phyloP scores from a whole-genome alignment of 1,284 basidiomycete species.

The Porogramme epimiltina region DNA sequence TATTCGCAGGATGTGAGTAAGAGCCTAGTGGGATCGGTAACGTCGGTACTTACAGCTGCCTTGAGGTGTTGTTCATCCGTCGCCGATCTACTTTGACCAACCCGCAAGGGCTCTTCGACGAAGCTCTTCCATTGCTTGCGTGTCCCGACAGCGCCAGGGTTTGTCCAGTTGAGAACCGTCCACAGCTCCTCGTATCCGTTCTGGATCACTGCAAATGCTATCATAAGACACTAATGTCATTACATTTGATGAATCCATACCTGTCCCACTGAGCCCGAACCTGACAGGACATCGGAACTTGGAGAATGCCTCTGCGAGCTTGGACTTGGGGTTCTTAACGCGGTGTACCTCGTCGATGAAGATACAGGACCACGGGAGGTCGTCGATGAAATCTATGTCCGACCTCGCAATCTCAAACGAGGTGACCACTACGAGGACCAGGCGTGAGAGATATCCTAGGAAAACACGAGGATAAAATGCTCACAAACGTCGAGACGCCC shows the following conservation, averaged over 20 bases:
- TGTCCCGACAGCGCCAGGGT: slow-evolving; percentile 68
- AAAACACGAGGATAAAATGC: slow-evolving; percentile 26
- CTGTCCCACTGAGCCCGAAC: slow-evolving; percentile 75
- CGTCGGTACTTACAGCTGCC: slow-evolving; percentile 53
- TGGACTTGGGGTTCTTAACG: slow-evolving; percentile 71
- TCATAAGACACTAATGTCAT: not conserved
- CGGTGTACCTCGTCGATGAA: slow-evolving; percentile 86
- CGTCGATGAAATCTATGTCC: slow-evolving; percentile 66
- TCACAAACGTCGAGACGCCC: slow-evolving; percentile 75
- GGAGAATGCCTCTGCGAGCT: slow-evolving; percentile 65
- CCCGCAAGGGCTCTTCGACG: slow-evolving; percentile 65
- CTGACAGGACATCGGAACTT: slow-evolving; percentile 62
- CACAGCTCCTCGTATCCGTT: slow-evolving; percentile 85
- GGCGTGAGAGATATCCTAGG: too few species aligned
- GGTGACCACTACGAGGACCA: slow-evolving; percentile 59
- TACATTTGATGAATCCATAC: slow-evolving; percentile 9
- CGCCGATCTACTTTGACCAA: slow-evolving; percentile 68
- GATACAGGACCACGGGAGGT: slow-evolving; percentile 67
- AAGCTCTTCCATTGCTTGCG: slow-evolving; percentile 69
- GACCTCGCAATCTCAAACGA: slow-evolving; percentile 70
- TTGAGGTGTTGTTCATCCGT: slow-evolving; percentile 62
- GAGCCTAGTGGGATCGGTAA: not conserved
- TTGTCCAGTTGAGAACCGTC: slow-evolving; percentile 83
- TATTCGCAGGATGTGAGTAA: not conserved
- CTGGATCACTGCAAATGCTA: slow-evolving; percentile 76